Evolutionary conservation across 352 stramenopile species (phyloP).

Genomic region (Globisporangium nodosum): DNA sequence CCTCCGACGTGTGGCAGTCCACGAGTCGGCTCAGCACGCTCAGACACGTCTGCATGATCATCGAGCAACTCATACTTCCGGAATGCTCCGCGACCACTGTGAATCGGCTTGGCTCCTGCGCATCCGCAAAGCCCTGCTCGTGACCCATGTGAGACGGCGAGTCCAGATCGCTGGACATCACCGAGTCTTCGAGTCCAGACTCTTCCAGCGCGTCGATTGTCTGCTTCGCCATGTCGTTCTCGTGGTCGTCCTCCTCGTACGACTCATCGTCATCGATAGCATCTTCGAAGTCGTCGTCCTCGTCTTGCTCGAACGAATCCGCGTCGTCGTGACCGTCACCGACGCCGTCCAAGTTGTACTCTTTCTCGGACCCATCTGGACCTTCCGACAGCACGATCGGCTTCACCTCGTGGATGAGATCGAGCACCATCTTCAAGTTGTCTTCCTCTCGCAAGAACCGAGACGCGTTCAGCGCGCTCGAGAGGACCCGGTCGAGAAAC

Average conservation of each 20-base stretch:
- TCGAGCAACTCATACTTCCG: conserved; percentile 73
- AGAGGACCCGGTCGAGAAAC: conserved; percentile 77
- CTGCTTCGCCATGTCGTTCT: conserved; percentile 32
- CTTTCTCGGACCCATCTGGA: conserved; percentile 55
- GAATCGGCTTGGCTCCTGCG: conserved; percentile 39
- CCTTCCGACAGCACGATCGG: conserved; percentile 64
- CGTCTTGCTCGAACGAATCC: conserved; percentile 47
- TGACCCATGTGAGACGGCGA: conserved; percentile 26
- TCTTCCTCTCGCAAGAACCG: conserved; percentile 67
- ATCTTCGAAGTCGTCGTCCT: conserved; percentile 35
- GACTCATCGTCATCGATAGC: conserved; percentile 17
- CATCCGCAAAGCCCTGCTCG: conserved; percentile 22
- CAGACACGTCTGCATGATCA: conserved; percentile 87
- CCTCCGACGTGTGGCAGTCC: conserved; percentile 76
- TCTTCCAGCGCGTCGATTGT: conserved; percentile 65
- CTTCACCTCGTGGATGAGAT: conserved; percentile 74
- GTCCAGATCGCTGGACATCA: conserved; percentile 24
- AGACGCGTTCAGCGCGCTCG: conserved; percentile 72
- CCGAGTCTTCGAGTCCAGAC: conserved; percentile 39
- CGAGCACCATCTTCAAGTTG: conserved; percentile 73
- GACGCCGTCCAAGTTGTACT: conserved; percentile 61
- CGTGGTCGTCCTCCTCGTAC: conserved; percentile 25
- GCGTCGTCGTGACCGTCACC: conserved; percentile 40
- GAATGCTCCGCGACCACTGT: conserved; percentile 76
- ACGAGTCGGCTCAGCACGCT: conserved; percentile 78